Evolutionary conservation across 1,139 yeast genomes (phyloP).

Genomic region (Candida labiduridarum): DNA sequence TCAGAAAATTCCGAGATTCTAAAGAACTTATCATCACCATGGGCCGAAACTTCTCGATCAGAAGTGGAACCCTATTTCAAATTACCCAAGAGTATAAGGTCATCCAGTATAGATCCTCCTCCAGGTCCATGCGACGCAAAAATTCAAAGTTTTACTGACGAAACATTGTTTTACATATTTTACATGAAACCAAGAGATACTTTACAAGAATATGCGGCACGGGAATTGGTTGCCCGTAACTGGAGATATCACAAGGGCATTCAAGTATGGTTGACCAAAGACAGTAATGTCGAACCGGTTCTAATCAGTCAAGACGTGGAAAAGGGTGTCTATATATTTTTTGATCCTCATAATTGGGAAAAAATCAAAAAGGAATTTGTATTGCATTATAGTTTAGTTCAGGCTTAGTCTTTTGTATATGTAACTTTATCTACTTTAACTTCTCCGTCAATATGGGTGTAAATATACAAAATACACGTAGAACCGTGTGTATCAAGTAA

Average conservation of each 20-base stretch:
- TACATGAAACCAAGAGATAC: constrained; percentile 94
- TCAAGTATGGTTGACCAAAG: constrained; percentile 96
- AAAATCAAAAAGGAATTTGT: constrained; percentile 85
- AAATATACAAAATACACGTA: constrained; percentile 80
- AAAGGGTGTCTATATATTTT: constrained; percentile 92
- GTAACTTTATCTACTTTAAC: constrained; percentile 91
- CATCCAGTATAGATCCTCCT: constrained; percentile 47
- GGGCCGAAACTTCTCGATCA: constrained; percentile 89
- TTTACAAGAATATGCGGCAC: constrained; percentile 90
- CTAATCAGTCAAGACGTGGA: constrained; percentile 86
- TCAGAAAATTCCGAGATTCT: constrained; percentile 53
- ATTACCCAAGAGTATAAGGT: constrained; percentile 60
- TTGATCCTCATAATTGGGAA: constrained; percentile 97
- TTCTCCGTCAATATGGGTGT: constrained; percentile 77
- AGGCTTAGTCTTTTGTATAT: constrained; percentile 65
- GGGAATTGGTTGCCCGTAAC: constrained; percentile 84
- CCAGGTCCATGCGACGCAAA: constrained; percentile 62
- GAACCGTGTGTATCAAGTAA: constrained; percentile 79
- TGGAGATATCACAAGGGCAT: constrained; percentile 98
- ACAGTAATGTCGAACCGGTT: constrained; percentile 86
- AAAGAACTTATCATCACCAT: constrained; percentile 83
- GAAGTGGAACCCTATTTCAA: constrained; percentile 85
- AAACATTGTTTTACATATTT: constrained; percentile 89
- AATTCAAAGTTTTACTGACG: constrained; percentile 80
- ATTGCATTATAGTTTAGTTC: constrained; percentile 61